Conservation (phyloP, 2,329 filamentous ascomycete genomes). For the Metarhizium robertsii region DNA sequence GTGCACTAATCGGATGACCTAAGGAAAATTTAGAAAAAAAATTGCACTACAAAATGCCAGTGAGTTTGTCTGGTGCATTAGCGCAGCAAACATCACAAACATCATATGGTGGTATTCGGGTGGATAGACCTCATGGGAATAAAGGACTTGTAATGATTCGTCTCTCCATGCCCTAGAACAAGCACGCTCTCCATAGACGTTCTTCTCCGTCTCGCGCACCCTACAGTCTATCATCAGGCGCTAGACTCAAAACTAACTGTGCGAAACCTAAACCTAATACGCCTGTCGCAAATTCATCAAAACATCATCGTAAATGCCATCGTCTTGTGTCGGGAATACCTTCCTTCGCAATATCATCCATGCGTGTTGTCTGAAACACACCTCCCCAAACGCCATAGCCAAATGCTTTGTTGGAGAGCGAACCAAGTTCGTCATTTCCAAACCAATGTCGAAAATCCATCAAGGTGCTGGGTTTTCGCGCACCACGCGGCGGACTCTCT, state of each 20-base stretch:
- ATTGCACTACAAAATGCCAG: no score
- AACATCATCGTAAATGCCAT: slow-evolving; percentile 7
- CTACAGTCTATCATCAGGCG: neutral
- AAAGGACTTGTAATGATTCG: no score
- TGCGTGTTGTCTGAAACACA: slow-evolving; percentile 17
- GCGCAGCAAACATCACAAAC: no score
- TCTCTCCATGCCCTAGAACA: no score
- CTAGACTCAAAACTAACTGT: neutral
- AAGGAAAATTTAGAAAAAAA: no score
- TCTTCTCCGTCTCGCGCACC: neutral
- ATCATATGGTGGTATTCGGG: no score
- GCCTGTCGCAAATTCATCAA: slow-evolving; percentile 11
- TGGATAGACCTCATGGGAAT: no score
- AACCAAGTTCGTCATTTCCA: neutral
- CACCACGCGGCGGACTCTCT: slow-evolving; percentile 76
- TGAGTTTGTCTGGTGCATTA: no score
- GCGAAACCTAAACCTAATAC: slow-evolving; percentile 3
- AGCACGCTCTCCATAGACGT: neutral
- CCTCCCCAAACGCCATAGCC: slow-evolving; percentile 20
- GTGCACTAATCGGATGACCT: no score
- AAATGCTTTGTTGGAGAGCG: slow-evolving; percentile 10
- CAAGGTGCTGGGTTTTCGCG: slow-evolving; percentile 77
- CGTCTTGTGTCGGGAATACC: neutral
- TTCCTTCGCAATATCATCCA: neutral
- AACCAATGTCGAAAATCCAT: slow-evolving; percentile 13